Evolutionary conservation across 176 grass and related monocot genomes (phyloP).

Genomic region (Aechmea fasciata): DNA sequence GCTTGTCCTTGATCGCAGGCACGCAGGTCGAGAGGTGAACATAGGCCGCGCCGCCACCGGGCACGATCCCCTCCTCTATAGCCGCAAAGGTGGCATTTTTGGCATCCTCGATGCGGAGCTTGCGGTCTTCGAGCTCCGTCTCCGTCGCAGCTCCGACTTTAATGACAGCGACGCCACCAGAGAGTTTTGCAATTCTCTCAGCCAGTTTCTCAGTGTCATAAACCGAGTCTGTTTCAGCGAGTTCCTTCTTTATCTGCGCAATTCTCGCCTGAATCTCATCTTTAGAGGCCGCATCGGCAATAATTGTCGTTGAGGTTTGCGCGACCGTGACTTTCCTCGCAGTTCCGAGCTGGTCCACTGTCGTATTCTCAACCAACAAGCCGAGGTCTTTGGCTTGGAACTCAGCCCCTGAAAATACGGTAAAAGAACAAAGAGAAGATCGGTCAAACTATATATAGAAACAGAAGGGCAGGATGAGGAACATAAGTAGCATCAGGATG

Average conservation of each 20-base stretch:
- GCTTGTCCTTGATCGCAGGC: constrained; percentile 70
- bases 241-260: constrained; percentile 77
- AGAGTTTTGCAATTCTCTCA: constrained; percentile 90
- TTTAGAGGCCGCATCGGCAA: constrained; percentile 72
- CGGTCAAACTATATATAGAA: not conserved
- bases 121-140: constrained; percentile 88
- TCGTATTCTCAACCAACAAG: constrained; percentile 55
- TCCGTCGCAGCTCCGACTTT: constrained; percentile 88
- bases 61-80: constrained; percentile 94
- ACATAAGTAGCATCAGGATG: not conserved
- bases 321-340: constrained; percentile 72
- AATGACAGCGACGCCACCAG: constrained; percentile 87
- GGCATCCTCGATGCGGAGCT: constrained; percentile 81
- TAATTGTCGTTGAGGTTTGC: constrained; percentile 61
- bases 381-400: constrained; percentile 90
- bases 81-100: constrained; percentile 94
- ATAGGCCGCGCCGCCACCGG: constrained; percentile 74
- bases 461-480: not conserved
- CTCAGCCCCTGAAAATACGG: constrained; percentile 54
- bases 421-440: not conserved
- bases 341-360: constrained; percentile 70
- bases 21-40: constrained; percentile 72
- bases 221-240: constrained; percentile 68
- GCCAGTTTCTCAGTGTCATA: constrained; percentile 85
- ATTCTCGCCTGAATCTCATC: constrained; percentile 86